Conservation (phyloP, 129 eudicot species). For the Glebionis coronaria region DNA sequence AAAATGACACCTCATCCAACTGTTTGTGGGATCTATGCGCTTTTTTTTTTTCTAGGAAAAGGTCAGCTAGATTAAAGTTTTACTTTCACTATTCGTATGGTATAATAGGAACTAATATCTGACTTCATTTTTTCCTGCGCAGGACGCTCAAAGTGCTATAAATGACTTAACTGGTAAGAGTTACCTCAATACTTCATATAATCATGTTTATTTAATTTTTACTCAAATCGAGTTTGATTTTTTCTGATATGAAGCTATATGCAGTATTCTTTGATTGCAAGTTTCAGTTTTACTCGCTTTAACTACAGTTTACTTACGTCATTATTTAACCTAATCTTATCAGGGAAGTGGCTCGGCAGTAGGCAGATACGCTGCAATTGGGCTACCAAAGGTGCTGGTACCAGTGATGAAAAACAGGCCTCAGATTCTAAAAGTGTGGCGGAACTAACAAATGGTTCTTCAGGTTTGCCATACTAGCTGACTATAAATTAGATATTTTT, state of each 20-base stretch:
- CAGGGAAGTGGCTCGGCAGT: constrained; percentile 98
- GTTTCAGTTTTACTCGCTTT: constrained; percentile 4
- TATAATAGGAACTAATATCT: constrained; percentile 11
- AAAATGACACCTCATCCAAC: no score
- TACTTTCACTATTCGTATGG: background rate
- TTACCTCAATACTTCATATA: background rate
- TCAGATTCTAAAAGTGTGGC: constrained; percentile 83
- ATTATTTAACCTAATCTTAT: background rate
- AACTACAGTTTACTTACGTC: constrained; percentile 9
- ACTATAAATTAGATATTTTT: constrained; percentile 8
- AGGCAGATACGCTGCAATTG: constrained; percentile 95
- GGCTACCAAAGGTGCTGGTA: constrained; percentile 95
- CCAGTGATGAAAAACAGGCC: constrained; percentile 72
- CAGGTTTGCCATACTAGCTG: constrained; percentile 18
- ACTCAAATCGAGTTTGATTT: background rate
- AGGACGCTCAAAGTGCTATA: constrained; percentile 98
- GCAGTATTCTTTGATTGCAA: background rate
- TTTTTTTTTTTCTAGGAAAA: constrained; percentile 1
- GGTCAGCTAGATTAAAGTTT: constrained; percentile 7
- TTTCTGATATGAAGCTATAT: background rate
- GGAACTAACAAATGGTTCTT: constrained; percentile 70
- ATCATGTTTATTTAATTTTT: background rate
- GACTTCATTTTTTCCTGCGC: constrained; percentile 25
- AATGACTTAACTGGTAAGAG: constrained; percentile 83
- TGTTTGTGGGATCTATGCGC: no score